Evolutionary conservation across 352 stramenopile genomes (phyloP), one percentile per base, ranked within the genome.

Genomic region (Globisporangium solare): DNA sequence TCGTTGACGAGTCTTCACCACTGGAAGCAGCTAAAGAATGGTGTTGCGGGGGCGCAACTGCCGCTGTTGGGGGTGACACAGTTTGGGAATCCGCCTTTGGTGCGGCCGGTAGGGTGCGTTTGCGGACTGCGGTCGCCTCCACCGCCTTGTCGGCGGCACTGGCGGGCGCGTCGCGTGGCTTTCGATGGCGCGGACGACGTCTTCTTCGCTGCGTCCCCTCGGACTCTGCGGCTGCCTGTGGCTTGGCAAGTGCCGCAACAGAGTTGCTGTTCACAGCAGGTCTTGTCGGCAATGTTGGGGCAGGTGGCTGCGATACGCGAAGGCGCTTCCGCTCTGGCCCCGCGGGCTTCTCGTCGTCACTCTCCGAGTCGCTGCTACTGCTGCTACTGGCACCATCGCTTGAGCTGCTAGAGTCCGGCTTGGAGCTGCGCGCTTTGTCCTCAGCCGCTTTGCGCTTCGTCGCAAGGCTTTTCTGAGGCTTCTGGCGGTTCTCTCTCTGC

Each of bases 311-410:
- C 10, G 59, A 12, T 31, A 49, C 41, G 1, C 50, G 35, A 12
- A 47, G 54, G 3, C 56, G 45, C 12, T 50, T 61, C 13, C 54
- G 39, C 43, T 76, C 66, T 2, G 40, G 14, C 41, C 70, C 32
- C 22, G 11, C n/a, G 7, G 21, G 4, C 15, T 42, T 71, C 14
- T 56, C 5, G 27, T 61, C 22, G 37, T 50, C 39, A 14, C 66
- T 60, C 15, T 58, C 69, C 5, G 63, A 63, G 18, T 61, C 58
- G 20, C 64, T 71, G 18, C 55, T 64, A 11, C 52, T 67, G 27
- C 61, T 70, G 20, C 24, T 53, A 35, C 52, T 71, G 4, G 46
- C 63, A 11, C 63, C 68, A 22, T 48, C 64, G 24, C 51, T 66
- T 18, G 57, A 61, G 39, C 17, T 54, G 20, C 43, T 67, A 11